Evolutionary conservation across 805 yeast species (phyloP).

Genomic region (Ogataea ganodermae): DNA sequence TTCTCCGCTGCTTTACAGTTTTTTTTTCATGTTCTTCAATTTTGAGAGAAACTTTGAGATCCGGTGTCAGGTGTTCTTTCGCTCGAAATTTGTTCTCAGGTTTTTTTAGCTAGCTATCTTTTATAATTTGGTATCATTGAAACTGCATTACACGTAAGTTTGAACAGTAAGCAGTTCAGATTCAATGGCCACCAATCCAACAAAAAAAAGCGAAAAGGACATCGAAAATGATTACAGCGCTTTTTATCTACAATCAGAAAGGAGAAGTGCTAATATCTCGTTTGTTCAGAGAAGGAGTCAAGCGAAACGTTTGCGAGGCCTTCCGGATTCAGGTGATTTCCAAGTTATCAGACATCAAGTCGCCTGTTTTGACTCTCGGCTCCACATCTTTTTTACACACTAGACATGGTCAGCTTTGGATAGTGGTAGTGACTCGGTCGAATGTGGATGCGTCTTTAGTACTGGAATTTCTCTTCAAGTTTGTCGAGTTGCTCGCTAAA

Average conservation of each 20-base stretch:
- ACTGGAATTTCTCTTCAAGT: slow-evolving; percentile 72
- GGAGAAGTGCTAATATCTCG: slow-evolving; percentile 85
- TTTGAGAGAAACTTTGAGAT: background rate
- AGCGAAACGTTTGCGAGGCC: slow-evolving; percentile 79
- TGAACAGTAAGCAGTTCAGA: background rate
- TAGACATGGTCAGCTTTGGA: slow-evolving; percentile 62
- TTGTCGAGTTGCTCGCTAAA: slow-evolving; percentile 55
- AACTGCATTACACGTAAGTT: background rate
- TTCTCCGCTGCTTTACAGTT: slow-evolving; percentile 1
- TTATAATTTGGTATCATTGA: background rate
- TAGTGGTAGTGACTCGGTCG: slow-evolving; percentile 86
- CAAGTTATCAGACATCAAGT: slow-evolving; percentile 50
- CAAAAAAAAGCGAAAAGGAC: background rate
- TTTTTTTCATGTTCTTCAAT: background rate
- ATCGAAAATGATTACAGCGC: slow-evolving; percentile 71
- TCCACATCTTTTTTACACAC: slow-evolving; percentile 89
- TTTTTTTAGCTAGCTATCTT: background rate
- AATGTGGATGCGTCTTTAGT: slow-evolving; percentile 82
- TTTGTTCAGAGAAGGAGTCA: slow-evolving; percentile 70
- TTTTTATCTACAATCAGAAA: slow-evolving; percentile 73
- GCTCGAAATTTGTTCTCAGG: background rate
- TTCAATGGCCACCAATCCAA: background rate
- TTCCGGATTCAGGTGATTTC: slow-evolving; percentile 91
- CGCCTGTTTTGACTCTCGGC: slow-evolving; percentile 83
- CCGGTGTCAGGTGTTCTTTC: slow-evolving; percentile 5